Base-by-base conservation (phyloP, 495 filamentous ascomycete species). In the Clohesyomyces aquaticus region DNA sequence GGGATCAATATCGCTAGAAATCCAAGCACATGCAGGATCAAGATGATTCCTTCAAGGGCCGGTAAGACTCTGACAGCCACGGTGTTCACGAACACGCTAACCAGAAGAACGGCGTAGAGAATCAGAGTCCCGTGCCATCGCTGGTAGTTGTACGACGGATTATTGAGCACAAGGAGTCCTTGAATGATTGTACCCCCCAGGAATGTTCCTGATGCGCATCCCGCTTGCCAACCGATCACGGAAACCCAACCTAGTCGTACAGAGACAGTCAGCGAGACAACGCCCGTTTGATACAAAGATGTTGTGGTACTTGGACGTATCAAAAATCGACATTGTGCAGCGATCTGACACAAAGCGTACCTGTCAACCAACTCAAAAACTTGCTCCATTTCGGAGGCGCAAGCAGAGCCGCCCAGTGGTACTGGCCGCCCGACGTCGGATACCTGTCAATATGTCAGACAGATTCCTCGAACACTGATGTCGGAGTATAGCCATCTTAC, bases 401-500 rank as follows among this genome's bases (percentile, higher is more conserved):
- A 12, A 63, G 42, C 11, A 63, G 19, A 1, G 57, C 57, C 6
- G 65, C 71, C 72, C 72, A 74, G 55, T 72, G 67, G 47, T 74
- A 75, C 55, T 74, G 73, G 14, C 73, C 72, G 10, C 70, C 70
- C 2, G 70, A 55, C 1, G 71, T 73, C 6, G 72, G 71, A 16
- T 50, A 61, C 41, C 55, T 59, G 22, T 25, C 53, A 14, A 49
- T 29, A 14, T 29, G 25, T 53, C 18, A 53, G 19, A 53, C 4
- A 26, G n/a, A 55, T 18, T 8, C 43, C 4, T 46, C 22, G 43
- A 21, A 6, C 43, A 18, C 14, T 6, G 43, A 6, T 42, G 32
- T 21, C 27, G 52, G 38, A 4, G 18, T 29, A 6, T 28, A 10
- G 49, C 18, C 4, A 23, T 9, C 49, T 4, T 18, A 55, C 55